Evolutionary conservation across 2,329 filamentous ascomycete species (phyloP), one percentile per base, ranked within the genome.

Genomic region (Sarocladiaceae sp.): DNA sequence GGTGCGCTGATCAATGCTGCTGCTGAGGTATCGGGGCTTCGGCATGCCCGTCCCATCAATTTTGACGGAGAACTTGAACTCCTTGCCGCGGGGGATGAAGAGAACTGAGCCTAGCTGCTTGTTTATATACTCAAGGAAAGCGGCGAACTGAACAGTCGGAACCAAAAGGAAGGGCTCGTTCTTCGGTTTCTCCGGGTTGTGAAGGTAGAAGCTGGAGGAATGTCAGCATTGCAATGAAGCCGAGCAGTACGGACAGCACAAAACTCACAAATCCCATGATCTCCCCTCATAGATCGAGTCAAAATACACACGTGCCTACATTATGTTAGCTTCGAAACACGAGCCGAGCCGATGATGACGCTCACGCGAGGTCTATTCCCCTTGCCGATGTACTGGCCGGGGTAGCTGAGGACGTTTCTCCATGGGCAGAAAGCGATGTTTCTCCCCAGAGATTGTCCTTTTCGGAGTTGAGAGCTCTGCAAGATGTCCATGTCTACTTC

Each of bases 211-310:
- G 45, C 83, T 87, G 39, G 7, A 20, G 31, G 2, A 35, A 13
- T 7, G 15, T 26, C 18, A 46, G 33, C 43, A 1, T 18, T 5
- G 10, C 34, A 6, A 6, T 24, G 20, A 23, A 27, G 12, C 6
- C 3, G 10, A n/a, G 26, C 31, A 9, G 15, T 18, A 35, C n/a
- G 12, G 16, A 27, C 11, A 33, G 7, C 9, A 39, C 13, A 3
- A 10, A 27, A 44, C 82, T 72, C 70, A 93, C 86, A 95, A 66
- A 50, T 91, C 81, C 89, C 89, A 95, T 10, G 67, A 56, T 47
- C 78, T 73, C 2, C 68, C 63, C 53, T 75, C 77, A 50, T 85
- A 69, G 41, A 87, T 73, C 3, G 59, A 55, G 26, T 76, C 68
- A 53, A 87, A 88, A 59, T 76, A 73, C 0, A 66, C 63, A 18